Base-by-base conservation (phyloP, 2,329 filamentous ascomycete genomes). In the Periconia sp. region DNA sequence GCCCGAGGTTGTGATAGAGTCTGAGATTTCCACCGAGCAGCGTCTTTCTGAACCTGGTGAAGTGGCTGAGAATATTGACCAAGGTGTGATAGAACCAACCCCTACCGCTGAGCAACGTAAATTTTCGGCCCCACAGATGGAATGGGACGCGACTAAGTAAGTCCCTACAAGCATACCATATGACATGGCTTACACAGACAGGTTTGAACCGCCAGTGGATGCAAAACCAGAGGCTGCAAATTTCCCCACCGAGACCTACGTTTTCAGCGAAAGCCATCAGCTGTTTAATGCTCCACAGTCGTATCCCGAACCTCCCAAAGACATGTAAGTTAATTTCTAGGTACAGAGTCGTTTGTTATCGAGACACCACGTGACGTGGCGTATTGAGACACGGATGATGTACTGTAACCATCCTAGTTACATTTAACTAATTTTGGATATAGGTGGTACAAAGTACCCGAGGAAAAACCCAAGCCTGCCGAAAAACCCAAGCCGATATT, bases 201-300 rank as follows among this genome's bases (percentile, higher is more conserved):
- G 72, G 52, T 73, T 63, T 37, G 73, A 72, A 46, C 85, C 85
- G 17, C 85, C 85, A 3, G 51, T 73, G 2, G 75, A 89, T 66
- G 91, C 92, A 6, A 88, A 81, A 68, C 92, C 92, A 9, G 94
- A 97, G 79, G 93, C 92, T 7, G 79, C 85, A 57, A 91, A 95
- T 71, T 89, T 97, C 67, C 91, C 92, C 15, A 81, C 82, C 45
- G 84, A 86, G 52, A 85, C 85, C 51, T 97, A 97, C 74, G 82
- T 84, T 52, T 97, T 97, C 87, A 96, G 89, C 52, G 83, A 83
- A 52, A 89, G 92, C 71, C 80, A 81, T 17, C 75, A 85, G 33
- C 85, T 90, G 10, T 97, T 95, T 74, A 82, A 90, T 50, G 84
- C 92, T 31, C 92, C 92, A 17, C 74, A 79, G 55, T 81, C 84